phyloP scores from a whole-genome alignment of 306 rosid species.

The Rosa rugosa region DNA sequence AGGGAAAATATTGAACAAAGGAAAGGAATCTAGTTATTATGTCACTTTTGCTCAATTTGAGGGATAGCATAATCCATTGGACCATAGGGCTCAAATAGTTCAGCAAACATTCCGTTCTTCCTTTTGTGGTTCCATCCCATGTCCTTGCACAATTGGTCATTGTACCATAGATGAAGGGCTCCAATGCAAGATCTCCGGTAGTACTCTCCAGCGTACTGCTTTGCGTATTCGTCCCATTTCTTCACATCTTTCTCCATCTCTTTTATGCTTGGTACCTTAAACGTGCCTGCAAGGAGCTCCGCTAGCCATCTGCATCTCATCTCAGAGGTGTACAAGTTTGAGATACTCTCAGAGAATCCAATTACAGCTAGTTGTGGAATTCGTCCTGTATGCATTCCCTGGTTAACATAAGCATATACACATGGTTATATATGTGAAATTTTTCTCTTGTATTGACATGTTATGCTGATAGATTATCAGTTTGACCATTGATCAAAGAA shows the following conservation, averaged over 20 bases:
- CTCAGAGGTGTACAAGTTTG: slow-evolving; percentile 59
- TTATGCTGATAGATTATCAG: no score
- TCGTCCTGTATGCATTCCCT: slow-evolving; percentile 48
- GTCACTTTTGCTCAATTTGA: no score
- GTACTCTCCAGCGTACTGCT: slow-evolving; percentile 37
- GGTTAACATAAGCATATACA: background rate
- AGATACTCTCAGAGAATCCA: slow-evolving; percentile 45
- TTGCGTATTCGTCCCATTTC: slow-evolving; percentile 41
- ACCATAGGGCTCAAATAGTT: slow-evolving; percentile 61
- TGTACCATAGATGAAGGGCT: slow-evolving; percentile 50
- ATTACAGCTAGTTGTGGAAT: slow-evolving; percentile 49
- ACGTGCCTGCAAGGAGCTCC: slow-evolving; percentile 53
- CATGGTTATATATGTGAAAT: background rate
- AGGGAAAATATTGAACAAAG: no score
- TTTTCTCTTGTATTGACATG: background rate
- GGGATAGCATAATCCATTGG: slow-evolving; percentile 43
- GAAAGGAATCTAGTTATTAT: no score
- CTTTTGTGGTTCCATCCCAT: slow-evolving; percentile 66
- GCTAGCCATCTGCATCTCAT: slow-evolving; percentile 69
- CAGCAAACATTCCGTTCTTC: slow-evolving; percentile 58
- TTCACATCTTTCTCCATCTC: slow-evolving; percentile 57
- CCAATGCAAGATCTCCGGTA: slow-evolving; percentile 49
- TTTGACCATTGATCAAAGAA: no score
- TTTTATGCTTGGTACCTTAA: slow-evolving; percentile 52
- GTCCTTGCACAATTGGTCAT: slow-evolving; percentile 66